Conservation (phyloP, 306 rosid genomes). For the Cucumis sativus region Cucumber_9930_V3 NC_026661.2:20633001-20633500, state of each 20-base stretch:
- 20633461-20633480: not conserved
- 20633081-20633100: not conserved
- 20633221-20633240: not conserved
- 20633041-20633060: constrained; percentile 15
- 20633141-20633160: not conserved
- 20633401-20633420: not conserved
- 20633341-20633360: not conserved
- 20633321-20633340: not conserved
- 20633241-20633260: not conserved
- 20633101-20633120: not conserved
- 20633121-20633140: not conserved
- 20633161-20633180: not conserved
- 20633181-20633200: not conserved
- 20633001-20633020: constrained; percentile 14
- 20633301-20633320: not conserved
- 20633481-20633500: constrained; percentile 3
- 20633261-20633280: not conserved
- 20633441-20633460: not conserved
- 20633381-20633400: not conserved
- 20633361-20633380: not conserved
- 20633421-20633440: not conserved
- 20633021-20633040: constrained; percentile 12
- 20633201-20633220: not conserved
- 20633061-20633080: constrained; percentile 8
- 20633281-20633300: not conserved